Base-by-base conservation (phyloP, 345 rosid genomes). In the Aquilaria sinensis region DNA sequence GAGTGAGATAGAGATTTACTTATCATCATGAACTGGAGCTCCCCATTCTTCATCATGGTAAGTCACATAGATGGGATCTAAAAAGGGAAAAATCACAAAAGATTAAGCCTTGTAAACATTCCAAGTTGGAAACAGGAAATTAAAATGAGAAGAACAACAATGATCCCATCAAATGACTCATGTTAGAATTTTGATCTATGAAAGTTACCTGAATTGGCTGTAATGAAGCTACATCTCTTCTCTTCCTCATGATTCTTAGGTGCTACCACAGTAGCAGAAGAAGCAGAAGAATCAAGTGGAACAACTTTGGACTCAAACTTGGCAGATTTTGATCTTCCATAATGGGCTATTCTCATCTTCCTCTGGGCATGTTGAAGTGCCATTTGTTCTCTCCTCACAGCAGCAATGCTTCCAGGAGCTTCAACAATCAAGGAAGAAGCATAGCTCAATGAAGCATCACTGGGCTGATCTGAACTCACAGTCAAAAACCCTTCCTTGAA, bases 11-110 rank as follows among this genome's bases (percentile, higher is more conserved):
- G 62, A 30, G 41, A 56, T 45, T 60, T 70, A 84, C 89, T 72
- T 67, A 58, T 82, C 83, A 71, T 85, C 78, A 47, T 75, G 90
- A 55, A 69, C 72, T 7, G 90, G 87, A 62, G 74, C 90, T 64
- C 90, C 90, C 90, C 90, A 85, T 77, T 82, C 87, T 61, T 78
- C 71, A 51, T 85, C 90, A 70, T 85, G 90, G 58, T 85, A 85
- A 66, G 81, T 76, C 47, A 82, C 77, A 23, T 80, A 85, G 56
- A 76, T 71, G 63, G 87, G 87, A 78, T 85, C 90, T 84, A 58
- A 51, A 30, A 68, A 60, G 15, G 30, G 32, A 32, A 46, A 51
- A 9, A 9, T 56, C 31, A 56, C 5, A 3, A 13, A 53, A 9
- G 33, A 41, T 4, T 12, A 10, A 15, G 15, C 61, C 7, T 63